phyloP scores from a whole-genome alignment of 768 basidiomycete genomes.

The Serendipita sp. region DNA sequence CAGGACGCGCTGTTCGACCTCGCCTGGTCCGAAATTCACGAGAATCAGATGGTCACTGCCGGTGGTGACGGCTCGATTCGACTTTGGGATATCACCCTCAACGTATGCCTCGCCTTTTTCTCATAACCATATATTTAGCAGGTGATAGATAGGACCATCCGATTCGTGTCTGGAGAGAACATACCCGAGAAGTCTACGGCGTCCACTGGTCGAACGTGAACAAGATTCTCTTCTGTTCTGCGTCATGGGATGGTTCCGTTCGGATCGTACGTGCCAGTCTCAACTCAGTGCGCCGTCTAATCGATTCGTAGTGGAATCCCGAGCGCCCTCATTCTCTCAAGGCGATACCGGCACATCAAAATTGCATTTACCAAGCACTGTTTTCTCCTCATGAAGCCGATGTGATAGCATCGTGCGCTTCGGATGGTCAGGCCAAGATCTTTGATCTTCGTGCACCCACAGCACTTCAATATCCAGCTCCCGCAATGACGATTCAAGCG shows the following conservation, averaged over 20 bases:
- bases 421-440: constrained; percentile 69
- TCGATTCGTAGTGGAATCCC: constrained; percentile 56
- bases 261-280: constrained; percentile 51
- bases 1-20: constrained; percentile 82
- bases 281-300: neutral
- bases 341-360: constrained; percentile 41
- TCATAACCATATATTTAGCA: neutral
- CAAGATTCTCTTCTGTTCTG: constrained; percentile 73
- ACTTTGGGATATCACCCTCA: constrained; percentile 78
- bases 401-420: constrained; percentile 64
- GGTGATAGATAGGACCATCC: constrained; percentile 52
- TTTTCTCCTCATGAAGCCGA: constrained; percentile 89
- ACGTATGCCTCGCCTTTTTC: constrained; percentile 32
- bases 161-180: constrained; percentile 86
- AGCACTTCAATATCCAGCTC: constrained; percentile 4
- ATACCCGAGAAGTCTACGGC: constrained; percentile 79
- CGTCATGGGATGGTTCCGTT: constrained; percentile 82
- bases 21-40: constrained; percentile 90
- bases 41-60: constrained; percentile 78
- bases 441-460: constrained; percentile 37
- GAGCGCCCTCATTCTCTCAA: constrained; percentile 67
- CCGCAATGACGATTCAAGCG: constrained; percentile 35
- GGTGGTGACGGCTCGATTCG: constrained; percentile 84
- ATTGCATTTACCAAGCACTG: constrained; percentile 73
- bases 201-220: constrained; percentile 92